Evolutionary conservation across 495 filamentous ascomycete species (phyloP), one percentile per base, ranked within the genome.

Genomic region (Aspergillus panamensis): DNA sequence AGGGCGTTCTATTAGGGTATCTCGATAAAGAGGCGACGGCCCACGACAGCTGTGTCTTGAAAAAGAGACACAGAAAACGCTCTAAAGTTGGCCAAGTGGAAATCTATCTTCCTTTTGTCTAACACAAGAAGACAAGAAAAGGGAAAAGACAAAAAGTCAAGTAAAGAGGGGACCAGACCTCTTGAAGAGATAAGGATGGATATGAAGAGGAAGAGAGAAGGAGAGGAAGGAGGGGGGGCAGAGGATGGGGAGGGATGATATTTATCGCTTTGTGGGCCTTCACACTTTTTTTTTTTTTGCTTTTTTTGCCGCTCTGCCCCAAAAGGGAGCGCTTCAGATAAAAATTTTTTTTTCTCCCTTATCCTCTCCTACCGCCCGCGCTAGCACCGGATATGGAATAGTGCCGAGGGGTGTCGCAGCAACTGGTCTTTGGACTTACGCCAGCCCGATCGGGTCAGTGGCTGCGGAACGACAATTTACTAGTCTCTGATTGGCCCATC

Each of bases 1-100:
- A 65, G 62, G 42, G 60, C 68, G 68, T 70, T 80, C 71, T 80
- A 78, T 72, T 54, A 69, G 71, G 78, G 73, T 77, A 78, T 79
- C 73, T 70, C 59, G 58, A 60, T 62, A 58, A 62, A 69, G 62
- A 66, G 67, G 67, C 52, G 60, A 58, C 51, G 65, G 63, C 64
- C 64, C 67, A 68, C 63, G 61, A 62, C 59, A 68, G 58, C 60
- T 70, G 73, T 71, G 70, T 69, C 69, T 48, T 48, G 57, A 50
- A 59, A 62, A 59, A 37, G 8, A 52, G 63, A 73, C 73, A 65
- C 73, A 77, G 66, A 67, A 25, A 64, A 63, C 58, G 71, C 68
- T 77, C 72, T 71, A 73, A 62, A 62, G 25, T 63, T 42, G 61
- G 54, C 65, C 59, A 53, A 62, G 66, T 62, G 64, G 54, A 55